Percentiles rank a stretch among this genome's conserved stretches.
Conservation (phyloP, 2,329 filamentous ascomycete species). For the Diaporthe ilicicola region DNA sequence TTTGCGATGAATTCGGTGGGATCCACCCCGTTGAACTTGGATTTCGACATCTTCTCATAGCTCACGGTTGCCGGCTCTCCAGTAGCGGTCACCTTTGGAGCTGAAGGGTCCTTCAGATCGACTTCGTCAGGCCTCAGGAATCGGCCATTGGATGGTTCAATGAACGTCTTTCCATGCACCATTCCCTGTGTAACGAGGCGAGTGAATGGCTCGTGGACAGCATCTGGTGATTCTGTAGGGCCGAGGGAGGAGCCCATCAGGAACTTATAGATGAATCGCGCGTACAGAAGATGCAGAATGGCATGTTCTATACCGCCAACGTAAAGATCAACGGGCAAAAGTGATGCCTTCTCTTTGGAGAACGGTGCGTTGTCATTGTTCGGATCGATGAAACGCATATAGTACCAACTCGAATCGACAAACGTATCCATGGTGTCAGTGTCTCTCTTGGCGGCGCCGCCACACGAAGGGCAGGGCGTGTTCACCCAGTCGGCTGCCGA, state of each 20-base stretch:
- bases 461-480: slow-evolving; percentile 78
- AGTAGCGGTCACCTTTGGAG: slow-evolving; percentile 69
- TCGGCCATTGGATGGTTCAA: slow-evolving; percentile 75
- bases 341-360: slow-evolving; percentile 62
- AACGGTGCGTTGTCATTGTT: slow-evolving; percentile 70
- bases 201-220: slow-evolving; percentile 77
- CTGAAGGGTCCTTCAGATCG: slow-evolving; percentile 63
- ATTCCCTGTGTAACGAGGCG: slow-evolving; percentile 89
- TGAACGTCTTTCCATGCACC: slow-evolving; percentile 88
- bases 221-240: slow-evolving; percentile 46
- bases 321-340: slow-evolving; percentile 85
- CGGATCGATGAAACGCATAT: slow-evolving; percentile 79
- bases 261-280: slow-evolving; percentile 91
- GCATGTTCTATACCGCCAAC: slow-evolving; percentile 91
- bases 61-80: slow-evolving; percentile 67
- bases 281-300: slow-evolving; percentile 88
- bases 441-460: slow-evolving; percentile 76
- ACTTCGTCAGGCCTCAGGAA: slow-evolving; percentile 83
- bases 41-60: slow-evolving; percentile 96
- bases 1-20: slow-evolving; percentile 75
- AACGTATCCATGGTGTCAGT: slow-evolving; percentile 98
- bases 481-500: slow-evolving; percentile 77
- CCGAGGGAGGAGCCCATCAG: slow-evolving; percentile 66
- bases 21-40: slow-evolving; percentile 91
- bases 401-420: slow-evolving; percentile 96